Evolutionary conservation across 768 basidiomycete genomes (phyloP), one percentile per base, ranked within the genome.

Genomic region (Tulasnella sp.): DNA sequence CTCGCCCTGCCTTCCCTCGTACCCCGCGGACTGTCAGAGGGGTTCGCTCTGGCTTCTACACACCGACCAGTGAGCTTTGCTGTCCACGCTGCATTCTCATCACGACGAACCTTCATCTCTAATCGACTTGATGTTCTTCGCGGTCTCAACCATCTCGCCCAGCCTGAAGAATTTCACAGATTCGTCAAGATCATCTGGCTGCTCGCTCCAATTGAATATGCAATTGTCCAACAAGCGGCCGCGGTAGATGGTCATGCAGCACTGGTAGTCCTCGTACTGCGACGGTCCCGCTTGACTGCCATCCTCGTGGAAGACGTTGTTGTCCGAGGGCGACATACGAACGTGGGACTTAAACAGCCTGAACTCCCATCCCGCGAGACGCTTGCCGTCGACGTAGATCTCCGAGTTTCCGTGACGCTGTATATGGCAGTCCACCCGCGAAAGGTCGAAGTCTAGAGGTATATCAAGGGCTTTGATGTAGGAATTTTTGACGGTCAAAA

Each of bases 381-480:
- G 85, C 59, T 86, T 84, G 5, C 87, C 86, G 78, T 94, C 92
- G 1, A 89, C 89, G 1, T 80, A 83, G 7, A 88, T 90, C 2
- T 80, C 83, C n/a, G n/a, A n/a, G n/a, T n/a, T n/a, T 74, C 86
- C 81, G 41, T 84, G 84, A 75, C n/a, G n/a, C n/a, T 88, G 83
- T 63, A 93, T 85, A 79, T 92, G 87, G 82, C 92, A 92, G 75
- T 93, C 90, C 74, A 94, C 86, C 1, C 91, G 88, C 5, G 88
- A 87, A 81, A 84, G 90, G 81, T 93, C 91, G 78, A 94, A 92
- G 0, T 90, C 91, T 17, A 87, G 80, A 5, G 90, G 87, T 75
- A 92, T 91, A 1, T 90, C 92, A 73, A 93, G 88, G 0, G 92
- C 92, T 76, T 89, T 88, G 80, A 92, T 88, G 79, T 94, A 93